Base-by-base conservation (phyloP, 257 asterid species). In the Lavandula angustifolia region DNA sequence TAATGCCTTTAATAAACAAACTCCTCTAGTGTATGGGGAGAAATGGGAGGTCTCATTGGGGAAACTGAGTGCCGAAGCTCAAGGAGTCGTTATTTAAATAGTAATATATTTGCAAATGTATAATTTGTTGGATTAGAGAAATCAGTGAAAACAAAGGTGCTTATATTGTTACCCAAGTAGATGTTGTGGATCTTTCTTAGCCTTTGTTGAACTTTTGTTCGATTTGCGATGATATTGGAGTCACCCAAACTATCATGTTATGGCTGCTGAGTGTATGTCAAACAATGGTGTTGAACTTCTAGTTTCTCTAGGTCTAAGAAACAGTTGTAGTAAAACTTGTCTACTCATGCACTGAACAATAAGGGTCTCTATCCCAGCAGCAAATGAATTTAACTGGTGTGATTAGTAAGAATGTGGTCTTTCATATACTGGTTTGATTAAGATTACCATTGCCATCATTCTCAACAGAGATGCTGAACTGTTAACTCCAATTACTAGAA, bases 1-100 rank as follows among this genome's bases (percentile, higher is more conserved):
- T 22, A 50, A 37, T 60, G 10, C 2, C 59, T 60, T 47, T 31
- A 38, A 18, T 43, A 18, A 37, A 16, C 71, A 33, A 60, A 68
- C 29, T 60, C 17, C 34, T 66, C 11, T 10, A 34, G 11, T 64
- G 46, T 52, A 60, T 41, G 34, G 31, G 47, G 31, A 40, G 49
- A 66, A 64, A 48, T 57, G 44, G 35, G 16, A 52, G 51, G 44
- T 18, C 52, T 38, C 16, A n/a, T 17, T 35, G 49, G 72, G 58
- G 61, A 37, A 27, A 6, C 14, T 29, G 52, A 42, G 40, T 62
- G 44, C 12, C 5, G 49, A 41, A 54, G 54, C 53, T 12, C 37
- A 60, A 41, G 59, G 58, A 41, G 59, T 56, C 43, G 65, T 47
- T 62, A 5, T 3, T 34, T 32, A 50, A 53, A 27, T 57, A 17